Base-by-base conservation (phyloP, 441 rosid species). In the Monsonia emarginata region DNA sequence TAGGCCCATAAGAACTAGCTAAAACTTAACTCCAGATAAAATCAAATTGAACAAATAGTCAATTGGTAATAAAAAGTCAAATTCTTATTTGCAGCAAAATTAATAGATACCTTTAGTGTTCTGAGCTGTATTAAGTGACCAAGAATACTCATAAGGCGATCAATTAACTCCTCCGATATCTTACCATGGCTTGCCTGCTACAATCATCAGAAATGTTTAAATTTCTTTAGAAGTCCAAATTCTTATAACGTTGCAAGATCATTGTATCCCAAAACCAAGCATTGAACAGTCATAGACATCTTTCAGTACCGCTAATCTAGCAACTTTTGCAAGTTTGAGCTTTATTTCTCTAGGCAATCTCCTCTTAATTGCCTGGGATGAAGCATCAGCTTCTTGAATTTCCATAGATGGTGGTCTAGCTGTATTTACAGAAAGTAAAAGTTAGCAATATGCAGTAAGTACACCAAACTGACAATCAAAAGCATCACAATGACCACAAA, bases 51-150 rank as follows among this genome's bases (percentile, higher is more conserved):
- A 19, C n/a, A 60, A 59, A 25, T 13, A 54, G n/a, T 19, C 27
- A 32, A 34, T 42, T 25, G 34, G 44, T 24, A 50, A 16, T 25
- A 44, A 58, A 52, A 19, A 27, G 27, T 27, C 34, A 60, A n/a
- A 31, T 63, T n/a, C 25, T 73, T 61, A 34, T 38, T 58, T 67
- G 1, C 31, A 60, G 13, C 67, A 26, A 62, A 13, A 10, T 44
- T 42, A 13, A 34, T 7, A 32, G 56, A 54, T 83, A 94, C 97
- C 97, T 94, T 91, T 6, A 94, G 84, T 46, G 97, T 89, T 81
- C 99, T 86, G 50, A 91, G 96, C 77, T 91, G 96, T 69, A 94
- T 88, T 75, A 91, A 66, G 81, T 94, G 97, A 70, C 99, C 97
- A 31, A 94, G 90, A 71, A 86, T 88, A 73, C 92, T 83, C 93